Conservation (phyloP, 345 rosid genomes). For the Aurinia saxatilis region DNA sequence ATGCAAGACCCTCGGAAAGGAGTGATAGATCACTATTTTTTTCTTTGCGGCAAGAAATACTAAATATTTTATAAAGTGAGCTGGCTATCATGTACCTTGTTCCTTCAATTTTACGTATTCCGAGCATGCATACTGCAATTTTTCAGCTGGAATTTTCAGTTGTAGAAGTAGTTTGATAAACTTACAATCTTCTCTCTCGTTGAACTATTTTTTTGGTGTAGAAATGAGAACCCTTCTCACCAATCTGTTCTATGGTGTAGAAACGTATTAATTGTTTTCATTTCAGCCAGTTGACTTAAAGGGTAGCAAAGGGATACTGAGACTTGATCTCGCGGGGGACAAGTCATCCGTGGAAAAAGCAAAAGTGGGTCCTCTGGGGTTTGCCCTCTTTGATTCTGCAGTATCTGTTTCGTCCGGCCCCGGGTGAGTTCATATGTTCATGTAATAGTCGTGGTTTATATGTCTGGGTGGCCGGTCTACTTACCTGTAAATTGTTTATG, state of each 20-base stretch:
- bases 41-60: not conserved
- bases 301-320: slow-evolving; percentile 46
- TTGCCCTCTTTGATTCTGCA: slow-evolving; percentile 79
- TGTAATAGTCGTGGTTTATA: slow-evolving; percentile 1
- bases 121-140: not conserved
- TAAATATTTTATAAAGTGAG: not conserved
- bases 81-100: not conserved
- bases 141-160: not conserved
- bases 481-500: slow-evolving; percentile 19
- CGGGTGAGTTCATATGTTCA: slow-evolving; percentile 43
- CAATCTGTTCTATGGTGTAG: not conserved
- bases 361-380: slow-evolving; percentile 92
- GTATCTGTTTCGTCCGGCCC: slow-evolving; percentile 63
- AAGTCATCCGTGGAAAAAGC: slow-evolving; percentile 59
- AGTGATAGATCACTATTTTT: not conserved
- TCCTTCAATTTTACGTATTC: not conserved
- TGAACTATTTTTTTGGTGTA: not conserved
- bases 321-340: slow-evolving; percentile 62
- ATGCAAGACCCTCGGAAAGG: not conserved
- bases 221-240: not conserved
- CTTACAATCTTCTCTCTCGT: not conserved
- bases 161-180: not conserved
- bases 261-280: not conserved
- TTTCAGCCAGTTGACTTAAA: slow-evolving; percentile 58
- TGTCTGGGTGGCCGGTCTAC: not conserved